Percentiles rank a stretch among this genome's conserved stretches.
Evolutionary conservation across 495 filamentous ascomycete species (phyloP).

Genomic region (Penicillium argentinense): DNA sequence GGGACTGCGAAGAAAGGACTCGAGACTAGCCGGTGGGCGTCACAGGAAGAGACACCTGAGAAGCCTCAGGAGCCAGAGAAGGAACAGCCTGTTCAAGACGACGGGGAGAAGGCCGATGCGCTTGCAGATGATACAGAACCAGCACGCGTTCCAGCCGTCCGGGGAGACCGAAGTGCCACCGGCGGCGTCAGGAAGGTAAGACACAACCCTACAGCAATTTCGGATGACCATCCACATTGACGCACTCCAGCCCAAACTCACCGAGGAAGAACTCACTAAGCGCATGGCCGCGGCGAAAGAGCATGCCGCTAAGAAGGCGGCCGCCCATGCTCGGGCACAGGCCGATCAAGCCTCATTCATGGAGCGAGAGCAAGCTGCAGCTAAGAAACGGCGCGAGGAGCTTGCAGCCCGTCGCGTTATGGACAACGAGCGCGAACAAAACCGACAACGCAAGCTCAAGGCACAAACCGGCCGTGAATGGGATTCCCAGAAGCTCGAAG

Average conservation of each 20-base stretch:
- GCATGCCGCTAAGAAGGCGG: constrained; percentile 56
- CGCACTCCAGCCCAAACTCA: constrained; percentile 57
- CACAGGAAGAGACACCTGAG: constrained; percentile 9
- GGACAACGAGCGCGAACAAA: constrained; percentile 71
- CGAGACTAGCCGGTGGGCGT: constrained; percentile 15
- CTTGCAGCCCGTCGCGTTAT: constrained; percentile 55
- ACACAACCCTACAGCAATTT: not conserved
- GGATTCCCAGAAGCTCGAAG: constrained; percentile 73
- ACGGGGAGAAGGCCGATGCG: constrained; percentile 18
- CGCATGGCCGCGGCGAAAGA: constrained; percentile 59
- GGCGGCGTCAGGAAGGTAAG: constrained; percentile 58
- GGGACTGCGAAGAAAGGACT: constrained; percentile 19
- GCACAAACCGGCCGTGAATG: constrained; percentile 68
- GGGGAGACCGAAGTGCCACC: constrained; percentile 67
- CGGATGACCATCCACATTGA: not conserved
- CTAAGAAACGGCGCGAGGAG: constrained; percentile 56
- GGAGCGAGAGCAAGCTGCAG: constrained; percentile 60
- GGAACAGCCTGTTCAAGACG: constrained; percentile 17
- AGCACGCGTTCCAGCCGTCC: constrained; percentile 54
- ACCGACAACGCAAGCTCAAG: constrained; percentile 67
- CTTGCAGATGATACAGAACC: constrained; percentile 25
- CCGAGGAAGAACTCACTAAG: constrained; percentile 63
- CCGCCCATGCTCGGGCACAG: constrained; percentile 65
- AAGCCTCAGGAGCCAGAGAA: constrained; percentile 21
- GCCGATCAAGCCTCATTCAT: constrained; percentile 67